phyloP scores from a whole-genome alignment of 495 filamentous ascomycete species.

The Hypoxylon cercidicola region DNA sequence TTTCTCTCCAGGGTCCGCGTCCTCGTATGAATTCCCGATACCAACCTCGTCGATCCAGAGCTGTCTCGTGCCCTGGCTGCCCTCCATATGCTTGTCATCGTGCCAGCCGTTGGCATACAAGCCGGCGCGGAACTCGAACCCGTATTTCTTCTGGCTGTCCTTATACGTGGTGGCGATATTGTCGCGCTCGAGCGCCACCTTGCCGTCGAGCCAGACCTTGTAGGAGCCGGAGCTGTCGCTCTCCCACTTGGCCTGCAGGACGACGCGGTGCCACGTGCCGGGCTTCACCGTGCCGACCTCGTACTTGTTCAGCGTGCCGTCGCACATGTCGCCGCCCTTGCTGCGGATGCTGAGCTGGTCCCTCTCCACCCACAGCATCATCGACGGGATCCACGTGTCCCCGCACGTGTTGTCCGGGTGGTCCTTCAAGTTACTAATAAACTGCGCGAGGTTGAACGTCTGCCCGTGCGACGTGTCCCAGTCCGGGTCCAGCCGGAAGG shows the following conservation, averaged over 20 bases:
- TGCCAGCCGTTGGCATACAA: slow-evolving; percentile 68
- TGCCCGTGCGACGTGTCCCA: slow-evolving; percentile 60
- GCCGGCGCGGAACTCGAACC: slow-evolving; percentile 63
- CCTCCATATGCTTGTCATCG: slow-evolving; percentile 55
- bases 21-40: slow-evolving; percentile 55
- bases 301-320: slow-evolving; percentile 41
- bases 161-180: slow-evolving; percentile 56
- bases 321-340: slow-evolving; percentile 56
- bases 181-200: slow-evolving; percentile 52
- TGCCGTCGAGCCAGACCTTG: slow-evolving; percentile 61
- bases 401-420: slow-evolving; percentile 54
- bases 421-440: slow-evolving; percentile 56
- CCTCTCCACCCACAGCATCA: slow-evolving; percentile 61
- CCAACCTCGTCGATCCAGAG: slow-evolving; percentile 64
- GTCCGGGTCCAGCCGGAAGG: slow-evolving; percentile 57
- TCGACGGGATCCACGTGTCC: slow-evolving; percentile 62
- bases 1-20: slow-evolving; percentile 49
- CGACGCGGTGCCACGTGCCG: slow-evolving; percentile 60
- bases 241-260: slow-evolving; percentile 59
- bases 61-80: slow-evolving; percentile 58
- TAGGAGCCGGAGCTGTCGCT: slow-evolving; percentile 54
- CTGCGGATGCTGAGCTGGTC: slow-evolving; percentile 57
- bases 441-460: slow-evolving; percentile 63
- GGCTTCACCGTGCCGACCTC: slow-evolving; percentile 51
- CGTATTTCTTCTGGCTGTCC: slow-evolving; percentile 46